Evolutionary conservation across 306 rosid genomes (phyloP).

Genomic region (Echinosophora koreensis): DNA sequence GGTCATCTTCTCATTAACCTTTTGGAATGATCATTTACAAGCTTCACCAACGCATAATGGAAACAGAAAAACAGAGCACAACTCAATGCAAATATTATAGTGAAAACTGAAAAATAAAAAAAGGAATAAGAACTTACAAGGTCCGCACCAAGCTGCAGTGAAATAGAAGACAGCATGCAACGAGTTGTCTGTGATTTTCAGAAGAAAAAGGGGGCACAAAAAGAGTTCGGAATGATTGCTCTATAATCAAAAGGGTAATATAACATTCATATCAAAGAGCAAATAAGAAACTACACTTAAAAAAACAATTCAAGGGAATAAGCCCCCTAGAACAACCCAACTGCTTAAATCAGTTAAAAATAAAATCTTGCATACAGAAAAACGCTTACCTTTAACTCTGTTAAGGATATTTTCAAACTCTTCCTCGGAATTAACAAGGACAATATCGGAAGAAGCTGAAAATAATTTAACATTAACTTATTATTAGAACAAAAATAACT

Average conservation of each 20-base stretch:
- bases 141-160: conserved; percentile 94
- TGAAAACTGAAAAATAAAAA: too few relatives aligned
- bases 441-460: conserved; percentile 69
- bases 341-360: background rate
- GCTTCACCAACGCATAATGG: background rate
- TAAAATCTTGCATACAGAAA: background rate
- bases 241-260: background rate
- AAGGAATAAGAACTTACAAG: conserved; percentile 77
- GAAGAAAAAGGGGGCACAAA: too few relatives aligned
- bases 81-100: conserved; percentile 1
- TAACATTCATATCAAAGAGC: background rate
- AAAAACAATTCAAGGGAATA: background rate
- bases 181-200: conserved; percentile 58
- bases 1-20: background rate
- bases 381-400: conserved; percentile 57
- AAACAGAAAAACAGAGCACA: background rate
- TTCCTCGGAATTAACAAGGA: conserved; percentile 63
- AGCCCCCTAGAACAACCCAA: background rate
- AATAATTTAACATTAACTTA: background rate
- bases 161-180: conserved; percentile 81
- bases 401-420: conserved; percentile 57
- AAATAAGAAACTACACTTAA: background rate
- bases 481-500: background rate
- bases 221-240: too few relatives aligned
- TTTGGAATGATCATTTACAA: background rate